phyloP scores from a whole-genome alignment of 768 basidiomycete genomes.

The Podaxis sp. region DNA sequence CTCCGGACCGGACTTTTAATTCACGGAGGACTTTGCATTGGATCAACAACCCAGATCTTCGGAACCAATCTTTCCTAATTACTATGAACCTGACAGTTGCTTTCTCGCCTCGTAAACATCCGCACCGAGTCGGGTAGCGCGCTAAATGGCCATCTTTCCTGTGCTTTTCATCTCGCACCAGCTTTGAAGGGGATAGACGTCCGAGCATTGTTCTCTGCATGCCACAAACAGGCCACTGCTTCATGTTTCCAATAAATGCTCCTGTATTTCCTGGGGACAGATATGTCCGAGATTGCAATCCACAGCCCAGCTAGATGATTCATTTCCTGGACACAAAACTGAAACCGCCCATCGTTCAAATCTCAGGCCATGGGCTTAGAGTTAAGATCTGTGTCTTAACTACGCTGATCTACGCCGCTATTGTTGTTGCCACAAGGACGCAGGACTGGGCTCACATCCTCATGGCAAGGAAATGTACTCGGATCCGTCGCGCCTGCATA shows the following conservation, averaged over 20 bases:
- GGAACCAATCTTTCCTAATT: not conserved
- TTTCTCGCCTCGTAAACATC: not conserved
- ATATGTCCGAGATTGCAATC: too few species aligned
- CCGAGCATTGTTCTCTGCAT: not conserved
- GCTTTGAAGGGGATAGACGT: not conserved
- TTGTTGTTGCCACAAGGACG: not conserved
- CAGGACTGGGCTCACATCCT: not conserved
- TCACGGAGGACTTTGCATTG: not conserved
- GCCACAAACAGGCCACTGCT: not conserved
- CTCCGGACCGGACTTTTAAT: not conserved
- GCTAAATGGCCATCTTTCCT: not conserved
- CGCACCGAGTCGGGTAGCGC: not conserved
- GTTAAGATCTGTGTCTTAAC: too few species aligned
- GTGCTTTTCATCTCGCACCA: not conserved
- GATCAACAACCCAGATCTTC: not conserved
- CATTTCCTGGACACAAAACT: too few species aligned
- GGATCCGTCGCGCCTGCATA: not conserved
- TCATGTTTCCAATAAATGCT: not conserved
- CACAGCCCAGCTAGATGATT: too few species aligned
- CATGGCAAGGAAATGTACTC: too few species aligned
- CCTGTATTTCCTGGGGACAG: not conserved
- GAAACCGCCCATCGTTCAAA: too few species aligned
- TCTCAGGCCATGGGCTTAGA: too few species aligned
- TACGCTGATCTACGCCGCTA: too few species aligned
- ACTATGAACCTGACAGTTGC: not conserved